Conservation (phyloP, 2,329 filamentous ascomycete species). For the Atkinsonella texensis region DNA sequence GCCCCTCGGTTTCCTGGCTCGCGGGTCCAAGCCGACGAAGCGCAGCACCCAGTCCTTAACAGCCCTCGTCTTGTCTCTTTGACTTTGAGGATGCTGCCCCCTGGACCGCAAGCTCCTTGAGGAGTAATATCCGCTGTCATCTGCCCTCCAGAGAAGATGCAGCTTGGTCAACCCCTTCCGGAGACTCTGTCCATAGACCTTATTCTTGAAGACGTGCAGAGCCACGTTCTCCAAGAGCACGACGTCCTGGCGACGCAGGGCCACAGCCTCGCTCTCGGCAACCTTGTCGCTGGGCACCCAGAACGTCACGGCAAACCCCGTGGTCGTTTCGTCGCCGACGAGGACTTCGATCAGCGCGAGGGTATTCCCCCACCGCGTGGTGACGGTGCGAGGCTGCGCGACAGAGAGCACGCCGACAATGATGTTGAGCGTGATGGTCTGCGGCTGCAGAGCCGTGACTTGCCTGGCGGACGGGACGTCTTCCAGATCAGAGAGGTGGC, state of each 20-base stretch:
- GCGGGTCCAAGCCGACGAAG: conserved; percentile 44
- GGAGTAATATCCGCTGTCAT: conserved; percentile 43
- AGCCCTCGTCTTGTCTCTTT: conserved; percentile 49
- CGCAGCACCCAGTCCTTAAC: conserved; percentile 65
- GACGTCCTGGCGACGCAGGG: conserved; percentile 59
- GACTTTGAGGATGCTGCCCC: conserved; percentile 34
- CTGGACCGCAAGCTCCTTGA: conserved; percentile 31
- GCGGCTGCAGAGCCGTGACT: conserved; percentile 56
- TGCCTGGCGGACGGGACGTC: conserved; percentile 57
- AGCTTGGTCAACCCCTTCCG: conserved; percentile 58
- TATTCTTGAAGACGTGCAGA: conserved; percentile 59
- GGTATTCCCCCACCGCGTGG: conserved; percentile 49
- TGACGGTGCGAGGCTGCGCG: conserved; percentile 53
- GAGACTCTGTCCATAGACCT: conserved; percentile 77
- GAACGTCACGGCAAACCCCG: conserved; percentile 72
- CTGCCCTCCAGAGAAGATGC: conserved; percentile 48
- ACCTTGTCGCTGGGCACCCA: conserved; percentile 50
- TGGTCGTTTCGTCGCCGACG: conserved; percentile 73
- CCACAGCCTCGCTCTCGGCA: conserved; percentile 20
- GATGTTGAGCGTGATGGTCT: conserved; percentile 72
- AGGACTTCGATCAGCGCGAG: conserved; percentile 64
- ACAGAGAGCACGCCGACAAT: conserved; percentile 70
- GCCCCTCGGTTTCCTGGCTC: conserved; percentile 7
- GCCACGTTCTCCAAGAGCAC: conserved; percentile 71
- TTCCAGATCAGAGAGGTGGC: conserved; percentile 42